These are phyloP conservation scores for Potentilla sterilis DNA, from an alignment of 306 rosid genomes.

Conservation along the genomic window DNA sequence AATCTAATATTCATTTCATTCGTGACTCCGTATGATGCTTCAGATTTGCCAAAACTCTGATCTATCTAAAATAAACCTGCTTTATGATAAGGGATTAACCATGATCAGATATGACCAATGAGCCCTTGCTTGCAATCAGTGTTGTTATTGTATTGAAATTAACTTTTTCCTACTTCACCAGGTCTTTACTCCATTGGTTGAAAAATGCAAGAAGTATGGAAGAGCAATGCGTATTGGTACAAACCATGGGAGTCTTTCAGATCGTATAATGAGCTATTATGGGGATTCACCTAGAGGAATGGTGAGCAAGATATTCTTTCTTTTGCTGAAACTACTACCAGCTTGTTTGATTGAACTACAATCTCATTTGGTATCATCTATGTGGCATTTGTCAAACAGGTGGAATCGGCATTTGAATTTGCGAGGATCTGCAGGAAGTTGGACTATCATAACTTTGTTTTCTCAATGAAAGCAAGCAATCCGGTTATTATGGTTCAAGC, in stretches of 20 bases:
- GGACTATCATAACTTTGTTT: constrained; percentile 88
- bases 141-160: background rate
- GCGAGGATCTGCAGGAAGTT: constrained; percentile 94
- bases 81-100: background rate
- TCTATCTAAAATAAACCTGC: constrained; percentile 2
- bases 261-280: constrained; percentile 99
- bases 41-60: background rate
- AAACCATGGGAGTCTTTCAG: constrained; percentile 98
- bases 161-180: constrained; percentile 19
- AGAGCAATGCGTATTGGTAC: constrained; percentile 99
- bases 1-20: background rate
- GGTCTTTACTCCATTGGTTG: constrained; percentile 96
- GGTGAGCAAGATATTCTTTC: constrained; percentile 47
- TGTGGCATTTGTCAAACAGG: constrained; percentile 51
- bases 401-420: constrained; percentile 99
- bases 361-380: constrained; percentile 14
- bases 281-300: constrained; percentile 99
- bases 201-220: constrained; percentile 94
- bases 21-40: background rate
- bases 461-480: constrained; percentile 99
- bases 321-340: constrained; percentile 11
- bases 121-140: constrained; percentile 3
- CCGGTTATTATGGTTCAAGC: constrained; percentile 99
- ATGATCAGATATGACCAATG: background rate
- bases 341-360: constrained; percentile 11